Percentiles rank a stretch among this genome's conserved stretches.
Evolutionary conservation across 208 protist species (phyloP).

Genomic region (Balamuthia mandrillaris): DNA sequence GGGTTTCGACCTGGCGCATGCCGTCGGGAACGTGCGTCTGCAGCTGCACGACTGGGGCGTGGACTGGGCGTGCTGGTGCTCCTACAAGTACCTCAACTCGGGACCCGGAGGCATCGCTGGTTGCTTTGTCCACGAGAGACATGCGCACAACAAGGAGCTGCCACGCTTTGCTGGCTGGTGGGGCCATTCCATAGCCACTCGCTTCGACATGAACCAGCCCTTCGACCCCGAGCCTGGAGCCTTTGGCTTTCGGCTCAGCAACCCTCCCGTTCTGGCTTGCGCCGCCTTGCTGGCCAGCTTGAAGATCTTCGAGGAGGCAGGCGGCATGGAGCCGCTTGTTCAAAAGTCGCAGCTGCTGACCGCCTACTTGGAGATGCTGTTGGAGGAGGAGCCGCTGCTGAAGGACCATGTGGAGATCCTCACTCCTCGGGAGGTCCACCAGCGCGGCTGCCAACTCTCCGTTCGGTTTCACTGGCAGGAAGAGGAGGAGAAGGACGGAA

Average conservation of each 20-base stretch:
- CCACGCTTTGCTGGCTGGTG: slow-evolving; percentile 83
- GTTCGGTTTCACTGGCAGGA: slow-evolving; percentile 78
- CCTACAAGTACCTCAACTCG: slow-evolving; percentile 93
- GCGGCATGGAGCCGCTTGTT: slow-evolving; percentile 73
- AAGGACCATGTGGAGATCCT: slow-evolving; percentile 72
- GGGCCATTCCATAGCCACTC: slow-evolving; percentile 76
- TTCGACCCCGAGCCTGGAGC: slow-evolving; percentile 66
- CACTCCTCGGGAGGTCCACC: slow-evolving; percentile 72
- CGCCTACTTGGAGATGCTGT: slow-evolving; percentile 82
- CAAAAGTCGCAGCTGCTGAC: slow-evolving; percentile 83
- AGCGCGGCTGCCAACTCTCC: slow-evolving; percentile 84
- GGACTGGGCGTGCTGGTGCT: slow-evolving; percentile 92
- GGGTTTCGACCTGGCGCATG: slow-evolving; percentile 89
- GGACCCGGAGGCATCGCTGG: slow-evolving; percentile 78
- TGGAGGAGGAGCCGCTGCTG: slow-evolving; percentile 57
- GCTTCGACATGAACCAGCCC: slow-evolving; percentile 72
- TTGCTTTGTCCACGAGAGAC: slow-evolving; percentile 84
- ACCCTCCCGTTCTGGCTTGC: slow-evolving; percentile 71
- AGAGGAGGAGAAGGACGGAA: no score
- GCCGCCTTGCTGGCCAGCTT: slow-evolving; percentile 77
- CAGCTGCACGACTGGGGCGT: slow-evolving; percentile 90
- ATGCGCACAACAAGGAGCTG: slow-evolving; percentile 64
- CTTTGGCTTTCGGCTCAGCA: slow-evolving; percentile 79
- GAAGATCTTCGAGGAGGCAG: slow-evolving; percentile 79
- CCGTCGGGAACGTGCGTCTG: slow-evolving; percentile 87